Conservation (phyloP, 2,329 filamentous ascomycete species). For the Colletotrichum sp. region DNA sequence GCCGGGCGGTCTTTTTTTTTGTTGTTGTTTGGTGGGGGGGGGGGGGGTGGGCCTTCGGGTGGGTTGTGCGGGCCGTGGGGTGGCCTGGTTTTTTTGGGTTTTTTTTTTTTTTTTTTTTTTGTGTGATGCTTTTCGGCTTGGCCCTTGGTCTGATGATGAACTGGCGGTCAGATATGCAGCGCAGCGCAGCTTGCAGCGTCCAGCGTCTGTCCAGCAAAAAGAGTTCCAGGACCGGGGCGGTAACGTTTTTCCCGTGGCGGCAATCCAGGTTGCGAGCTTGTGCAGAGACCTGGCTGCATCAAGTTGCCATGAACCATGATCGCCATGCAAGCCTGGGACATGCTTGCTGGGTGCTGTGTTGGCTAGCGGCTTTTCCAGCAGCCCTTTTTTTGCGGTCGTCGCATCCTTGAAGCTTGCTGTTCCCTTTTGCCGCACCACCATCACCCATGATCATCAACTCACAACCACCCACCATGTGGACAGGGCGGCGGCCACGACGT, state of each 20-base stretch:
- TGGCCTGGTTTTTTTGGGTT: not conserved
- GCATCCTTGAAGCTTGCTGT: not conserved
- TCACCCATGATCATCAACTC: not conserved
- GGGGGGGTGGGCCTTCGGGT: too few relatives aligned
- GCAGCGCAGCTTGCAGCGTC: slow-evolving; percentile 25
- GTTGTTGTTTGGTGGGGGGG: too few relatives aligned
- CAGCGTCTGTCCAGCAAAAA: slow-evolving; percentile 20
- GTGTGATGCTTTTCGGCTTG: slow-evolving; percentile 1
- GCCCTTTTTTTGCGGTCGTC: not conserved
- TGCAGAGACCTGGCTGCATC: slow-evolving; percentile 29
- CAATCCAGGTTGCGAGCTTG: slow-evolving; percentile 24
- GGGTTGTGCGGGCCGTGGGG: too few relatives aligned
- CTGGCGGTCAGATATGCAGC: slow-evolving; percentile 53
- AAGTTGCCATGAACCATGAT: slow-evolving; percentile 47
- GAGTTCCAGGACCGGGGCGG: slow-evolving; percentile 27
- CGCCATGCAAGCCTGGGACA: slow-evolving; percentile 26
- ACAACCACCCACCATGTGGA: not conserved
- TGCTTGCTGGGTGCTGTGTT: slow-evolving; percentile 18
- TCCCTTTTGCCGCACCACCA: slow-evolving; percentile 2
- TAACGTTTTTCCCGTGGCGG: slow-evolving; percentile 29
- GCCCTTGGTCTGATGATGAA: slow-evolving; percentile 39
- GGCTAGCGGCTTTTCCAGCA: slow-evolving; percentile 16
- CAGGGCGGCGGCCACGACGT: not conserved
- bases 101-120: not conserved
- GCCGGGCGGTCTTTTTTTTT: too few relatives aligned